A percentile compares a stretch with the other conserved stretches of the same genome.
Evolutionary conservation across 805 yeast species (phyloP).

Genomic region (Wickerhamomyces silvicola): DNA sequence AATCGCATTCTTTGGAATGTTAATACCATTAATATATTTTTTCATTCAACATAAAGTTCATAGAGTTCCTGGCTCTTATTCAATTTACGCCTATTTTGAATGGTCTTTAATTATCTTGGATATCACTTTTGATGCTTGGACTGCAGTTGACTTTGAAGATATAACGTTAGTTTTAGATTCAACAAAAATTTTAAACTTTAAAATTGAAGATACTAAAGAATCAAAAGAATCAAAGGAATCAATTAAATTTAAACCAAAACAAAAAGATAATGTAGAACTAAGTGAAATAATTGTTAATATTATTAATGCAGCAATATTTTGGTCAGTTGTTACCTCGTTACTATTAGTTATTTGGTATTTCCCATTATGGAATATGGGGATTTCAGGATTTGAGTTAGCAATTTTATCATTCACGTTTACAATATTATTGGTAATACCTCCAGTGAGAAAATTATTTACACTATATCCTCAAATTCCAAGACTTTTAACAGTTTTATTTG

Average conservation of each 20-base stretch:
- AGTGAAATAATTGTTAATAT: conserved; percentile 37
- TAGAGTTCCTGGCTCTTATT: conserved; percentile 86
- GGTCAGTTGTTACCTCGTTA: conserved; percentile 79
- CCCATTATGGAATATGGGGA: conserved; percentile 97
- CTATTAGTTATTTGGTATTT: conserved; percentile 92
- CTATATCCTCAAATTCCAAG: conserved; percentile 49
- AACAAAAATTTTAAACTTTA: conserved; percentile 12
- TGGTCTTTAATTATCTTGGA: conserved; percentile 87
- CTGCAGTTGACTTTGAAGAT: conserved; percentile 61
- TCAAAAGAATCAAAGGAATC: background rate
- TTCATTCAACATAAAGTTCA: conserved; percentile 92
- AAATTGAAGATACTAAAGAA: conserved; percentile 11
- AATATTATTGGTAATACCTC: conserved; percentile 41
- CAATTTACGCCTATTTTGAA: conserved; percentile 89
- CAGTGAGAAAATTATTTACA: conserved; percentile 32
- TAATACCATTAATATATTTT: conserved; percentile 80
- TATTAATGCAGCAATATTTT: conserved; percentile 69
- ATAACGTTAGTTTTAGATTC: conserved; percentile 39
- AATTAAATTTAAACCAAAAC: conserved; percentile 14
- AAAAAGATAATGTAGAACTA: conserved; percentile 21
- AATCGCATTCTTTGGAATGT: conserved; percentile 55
- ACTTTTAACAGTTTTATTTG: conserved; percentile 48
- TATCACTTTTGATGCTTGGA: conserved; percentile 76
- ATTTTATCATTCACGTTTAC: conserved; percentile 56
- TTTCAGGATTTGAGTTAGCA: conserved; percentile 86